Evolutionary conservation across 2,329 filamentous ascomycete species (phyloP), one percentile per base, ranked within the genome.

Genomic region (Mollisiaceae sp.): DNA sequence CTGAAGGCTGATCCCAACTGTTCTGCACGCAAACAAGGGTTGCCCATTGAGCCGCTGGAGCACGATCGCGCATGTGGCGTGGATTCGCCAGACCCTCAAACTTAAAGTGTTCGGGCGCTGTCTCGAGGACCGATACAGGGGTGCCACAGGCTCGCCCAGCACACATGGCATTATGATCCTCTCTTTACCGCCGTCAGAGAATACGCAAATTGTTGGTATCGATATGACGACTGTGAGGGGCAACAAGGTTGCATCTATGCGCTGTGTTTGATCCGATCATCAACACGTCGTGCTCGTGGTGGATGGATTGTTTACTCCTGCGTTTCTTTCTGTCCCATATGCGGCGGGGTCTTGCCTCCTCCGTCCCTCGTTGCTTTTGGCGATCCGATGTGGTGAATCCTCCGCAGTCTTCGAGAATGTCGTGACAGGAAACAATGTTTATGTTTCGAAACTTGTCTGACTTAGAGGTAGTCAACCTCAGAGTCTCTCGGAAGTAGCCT

Each of bases 171-270:
- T 65, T 47, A 66, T 27, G 62, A 63, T 66, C 62, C 24, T 58
- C 52, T 66, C 60, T 64, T 65, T 67, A 59, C 69, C 69, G 69
- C 69, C 54, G 67, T 68, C 64, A 65, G 57, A 67, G 62, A 68
- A 56, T 62, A 5, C 59, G 39, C 55, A 61, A 59, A 67, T 52
- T 52, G 41, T 50, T 52, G 54, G 38, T 58, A 55, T 59, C 24
- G 60, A 64, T 43, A 65, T 69, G 67, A 66, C 67, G 63, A 65
- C 58, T 63, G 38, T 43, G 58, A 65, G 45, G 50, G 57, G 64
- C 56, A 63, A 50, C 64, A 63, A 59, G 60, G 57, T 50, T 47
- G 43, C 12, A 32, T 63, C 65, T 63, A 66, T 66, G 67, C 63
- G 62, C 57, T 60, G 54, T 61, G 65, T 66, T 67, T 67, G 65